Percentiles rank a stretch among this genome's conserved stretches.
phyloP scores from a whole-genome alignment of 495 filamentous ascomycete genomes.

The Barbatosphaeria neglecta region DNA sequence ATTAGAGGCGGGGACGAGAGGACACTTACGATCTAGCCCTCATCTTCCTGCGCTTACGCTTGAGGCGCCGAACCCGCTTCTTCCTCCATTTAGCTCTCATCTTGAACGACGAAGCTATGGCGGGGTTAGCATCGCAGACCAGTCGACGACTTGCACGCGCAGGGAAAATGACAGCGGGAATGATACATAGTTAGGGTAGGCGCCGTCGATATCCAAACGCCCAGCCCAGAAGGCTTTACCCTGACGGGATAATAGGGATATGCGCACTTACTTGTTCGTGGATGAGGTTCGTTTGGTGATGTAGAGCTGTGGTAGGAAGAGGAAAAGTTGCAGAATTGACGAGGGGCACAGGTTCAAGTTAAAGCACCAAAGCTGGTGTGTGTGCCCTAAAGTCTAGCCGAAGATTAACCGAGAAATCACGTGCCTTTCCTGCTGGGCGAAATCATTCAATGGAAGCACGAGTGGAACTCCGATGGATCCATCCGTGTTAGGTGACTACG shows the following conservation, averaged over 20 bases:
- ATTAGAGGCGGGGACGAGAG: slow-evolving; percentile 3
- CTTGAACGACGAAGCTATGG: slow-evolving; percentile 33
- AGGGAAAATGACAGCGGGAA: not conserved
- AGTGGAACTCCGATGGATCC: too few species aligned
- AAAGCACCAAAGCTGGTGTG: not conserved
- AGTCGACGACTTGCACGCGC: not conserved
- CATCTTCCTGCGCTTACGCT: slow-evolving; percentile 99
- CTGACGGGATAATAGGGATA: not conserved
- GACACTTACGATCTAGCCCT: slow-evolving; percentile 72
- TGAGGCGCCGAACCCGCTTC: slow-evolving; percentile 95
- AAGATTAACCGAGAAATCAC: not conserved
- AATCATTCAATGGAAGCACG: not conserved
- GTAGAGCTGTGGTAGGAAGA: not conserved
- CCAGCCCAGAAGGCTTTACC: too few species aligned
- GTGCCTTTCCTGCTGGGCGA: not conserved
- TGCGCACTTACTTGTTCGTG: slow-evolving; percentile 2
- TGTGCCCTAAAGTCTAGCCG: not conserved
- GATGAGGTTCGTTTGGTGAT: slow-evolving; percentile 4
- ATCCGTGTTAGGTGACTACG: too few species aligned
- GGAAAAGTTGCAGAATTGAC: slow-evolving; percentile 2
- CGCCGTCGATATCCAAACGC: too few species aligned
- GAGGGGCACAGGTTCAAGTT: not conserved
- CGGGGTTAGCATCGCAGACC: not conserved
- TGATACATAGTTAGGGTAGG: not conserved
- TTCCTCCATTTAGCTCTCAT: slow-evolving; percentile 99